Evolutionary conservation across 352 stramenopile species (phyloP), one percentile per base, ranked within the genome.

Genomic region (Phytophthora hibernalis): DNA sequence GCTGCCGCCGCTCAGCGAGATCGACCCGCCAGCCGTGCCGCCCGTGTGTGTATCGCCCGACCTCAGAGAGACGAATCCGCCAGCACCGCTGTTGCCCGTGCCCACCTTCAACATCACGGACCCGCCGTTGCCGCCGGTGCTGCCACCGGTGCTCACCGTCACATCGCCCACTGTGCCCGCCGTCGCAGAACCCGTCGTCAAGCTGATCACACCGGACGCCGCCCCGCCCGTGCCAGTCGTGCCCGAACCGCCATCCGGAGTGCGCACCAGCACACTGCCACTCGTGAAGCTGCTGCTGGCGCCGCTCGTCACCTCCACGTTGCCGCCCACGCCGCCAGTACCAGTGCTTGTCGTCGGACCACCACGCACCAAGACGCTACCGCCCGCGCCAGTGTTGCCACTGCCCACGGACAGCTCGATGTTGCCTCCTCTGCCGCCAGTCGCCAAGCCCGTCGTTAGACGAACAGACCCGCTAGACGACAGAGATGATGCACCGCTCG

Each of bases 131-230:
- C 52, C 50, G 7, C 33, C 50, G 18, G 26, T 57, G 50, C 31
- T 35, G 33, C 50, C 50, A 26, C 31, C 31, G 21, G 53, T 70
- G 30, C 38, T 66, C 50, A n/a, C 26, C 16, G 18, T 13, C 85
- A 87, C 20, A 82, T 91, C n/a, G 37, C 54, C 35, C 47, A 48
- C 40, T 3, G 18, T 28, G 33, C 50, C 50, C 3, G 33, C 40
- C 16, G 31, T 68, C 16, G 83, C 73, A 8, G 45, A 42, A 6
- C 87, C 89, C 20, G 85, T 91, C 26, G 52, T 49, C 28, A 75
- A 40, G 21, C 50, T 45, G 33, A 54, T 22, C 47, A 37, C 24
- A 16, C 47, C 47, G 31, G 47, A 54, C 1, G 28, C 30, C 1
- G 28, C 30, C n/a, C 54, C 47, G 28, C 54, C 43, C 8, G 55